Conservation (phyloP, 805 yeast species). For the Candida dajiaensis region DNA sequence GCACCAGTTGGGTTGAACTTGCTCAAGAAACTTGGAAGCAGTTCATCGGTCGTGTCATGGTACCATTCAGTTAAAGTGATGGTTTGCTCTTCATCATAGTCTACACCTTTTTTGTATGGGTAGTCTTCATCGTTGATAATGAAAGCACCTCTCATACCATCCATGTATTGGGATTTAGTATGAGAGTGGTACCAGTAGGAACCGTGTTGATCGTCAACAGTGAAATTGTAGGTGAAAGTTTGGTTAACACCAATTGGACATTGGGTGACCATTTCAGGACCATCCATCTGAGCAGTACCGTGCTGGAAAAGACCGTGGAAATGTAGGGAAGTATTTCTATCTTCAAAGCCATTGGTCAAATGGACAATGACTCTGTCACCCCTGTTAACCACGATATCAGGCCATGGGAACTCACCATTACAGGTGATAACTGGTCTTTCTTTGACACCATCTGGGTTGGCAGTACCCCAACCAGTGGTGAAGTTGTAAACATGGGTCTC, state of each 20-base stretch:
- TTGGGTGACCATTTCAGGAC: conserved; percentile 44
- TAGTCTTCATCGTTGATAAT: conserved; percentile 57
- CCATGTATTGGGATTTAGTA: conserved; percentile 38
- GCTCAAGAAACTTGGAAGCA: conserved; percentile 52
- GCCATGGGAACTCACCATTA: conserved; percentile 51
- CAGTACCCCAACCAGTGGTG: conserved; percentile 31
- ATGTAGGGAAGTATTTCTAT: conserved; percentile 47
- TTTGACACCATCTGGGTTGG: conserved; percentile 52
- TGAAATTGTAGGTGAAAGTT: conserved; percentile 37
- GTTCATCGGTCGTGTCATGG: conserved; percentile 48
- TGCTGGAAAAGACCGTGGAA: conserved; percentile 46
- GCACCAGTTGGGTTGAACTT: conserved; percentile 94
- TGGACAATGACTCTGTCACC: conserved; percentile 37
- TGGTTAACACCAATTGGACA: conserved; percentile 41
- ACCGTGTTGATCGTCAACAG: conserved; percentile 38
- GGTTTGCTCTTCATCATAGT: conserved; percentile 74
- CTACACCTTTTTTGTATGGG: conserved; percentile 42
- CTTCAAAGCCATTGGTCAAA: conserved; percentile 30
- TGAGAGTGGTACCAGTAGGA: conserved; percentile 56
- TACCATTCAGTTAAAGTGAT: conserved; percentile 84
- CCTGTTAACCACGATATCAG: conserved; percentile 34
- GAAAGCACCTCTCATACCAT: conserved; percentile 44
- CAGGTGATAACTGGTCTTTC: conserved; percentile 52
- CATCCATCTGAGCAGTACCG: conserved; percentile 45
- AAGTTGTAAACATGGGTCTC: conserved; percentile 29